These are phyloP conservation scores for Venturiaceae sp. DNA, from an alignment of 2,329 filamentous ascomycete genomes.

Conservation along the genomic window DNA sequence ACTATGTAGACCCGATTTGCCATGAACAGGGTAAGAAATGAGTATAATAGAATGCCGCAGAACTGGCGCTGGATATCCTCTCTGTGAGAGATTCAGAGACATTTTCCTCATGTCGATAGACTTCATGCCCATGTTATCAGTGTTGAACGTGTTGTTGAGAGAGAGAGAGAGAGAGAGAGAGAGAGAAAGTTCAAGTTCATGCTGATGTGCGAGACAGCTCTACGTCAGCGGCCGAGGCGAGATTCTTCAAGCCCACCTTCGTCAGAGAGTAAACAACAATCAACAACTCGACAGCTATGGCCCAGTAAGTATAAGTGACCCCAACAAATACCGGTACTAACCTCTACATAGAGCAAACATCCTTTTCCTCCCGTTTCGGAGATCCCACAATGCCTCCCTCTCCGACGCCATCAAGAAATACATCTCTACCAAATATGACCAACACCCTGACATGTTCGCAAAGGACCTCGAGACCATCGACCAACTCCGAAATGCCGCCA, in stretches of 20 bases:
- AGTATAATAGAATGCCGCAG: too few species aligned
- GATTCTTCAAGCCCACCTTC: background rate
- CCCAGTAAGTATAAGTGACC: background rate
- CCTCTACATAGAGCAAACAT: constrained; percentile 36
- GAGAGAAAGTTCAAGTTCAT: too few species aligned
- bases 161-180: too few species aligned
- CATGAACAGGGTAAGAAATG: too few species aligned
- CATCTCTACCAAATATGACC: constrained; percentile 97
- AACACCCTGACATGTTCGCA: constrained; percentile 94
- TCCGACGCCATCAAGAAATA: constrained; percentile 82
- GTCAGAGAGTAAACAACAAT: background rate
- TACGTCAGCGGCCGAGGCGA: background rate
- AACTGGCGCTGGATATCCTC: too few species aligned
- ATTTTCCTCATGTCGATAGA: background rate
- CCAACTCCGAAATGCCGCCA: constrained; percentile 70
- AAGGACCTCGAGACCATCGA: constrained; percentile 84
- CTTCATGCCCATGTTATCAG: background rate
- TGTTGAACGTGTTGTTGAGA: background rate
- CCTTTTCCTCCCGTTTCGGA: constrained; percentile 78
- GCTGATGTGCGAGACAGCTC: too few species aligned
- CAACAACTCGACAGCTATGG: background rate
- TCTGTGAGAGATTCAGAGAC: too few species aligned
- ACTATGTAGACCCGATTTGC: too few species aligned
- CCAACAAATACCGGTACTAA: background rate
- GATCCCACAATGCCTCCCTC: constrained; percentile 68